Evolutionary conservation across 371 early-diverging fungal genomes (phyloP).

Genomic region (Rhizopus arrhizus): DNA sequence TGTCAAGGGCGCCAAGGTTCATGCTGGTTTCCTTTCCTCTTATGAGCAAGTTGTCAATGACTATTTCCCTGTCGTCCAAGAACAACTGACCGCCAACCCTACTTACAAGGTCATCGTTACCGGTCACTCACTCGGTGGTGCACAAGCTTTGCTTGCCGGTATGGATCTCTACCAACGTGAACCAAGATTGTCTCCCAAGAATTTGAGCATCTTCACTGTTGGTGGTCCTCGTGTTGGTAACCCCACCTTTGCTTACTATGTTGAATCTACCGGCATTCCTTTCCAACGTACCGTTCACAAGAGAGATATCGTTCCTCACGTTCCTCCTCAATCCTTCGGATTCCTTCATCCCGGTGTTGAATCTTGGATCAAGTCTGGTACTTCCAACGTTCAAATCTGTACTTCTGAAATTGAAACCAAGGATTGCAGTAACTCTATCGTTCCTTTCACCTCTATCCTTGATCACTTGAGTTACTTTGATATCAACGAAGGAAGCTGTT

Average conservation of each 20-base stretch:
- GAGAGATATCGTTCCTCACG: slow-evolving; percentile 49
- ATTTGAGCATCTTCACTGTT: slow-evolving; percentile 21
- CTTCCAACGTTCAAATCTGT: slow-evolving; percentile 16
- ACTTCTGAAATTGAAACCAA: slow-evolving; percentile 15
- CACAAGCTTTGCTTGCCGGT: slow-evolving; percentile 29
- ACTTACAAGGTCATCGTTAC: slow-evolving; percentile 23
- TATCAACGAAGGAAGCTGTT: slow-evolving; percentile 12
- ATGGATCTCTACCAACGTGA: slow-evolving; percentile 32
- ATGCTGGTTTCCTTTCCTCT: slow-evolving; percentile 9
- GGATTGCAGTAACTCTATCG: slow-evolving; percentile 25
- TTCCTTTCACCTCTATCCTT: slow-evolving; percentile 25
- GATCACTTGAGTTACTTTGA: slow-evolving; percentile 26
- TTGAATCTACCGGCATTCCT: slow-evolving; percentile 35
- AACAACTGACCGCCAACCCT: slow-evolving; percentile 22
- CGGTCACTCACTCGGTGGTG: slow-evolving; percentile 33
- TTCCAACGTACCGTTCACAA: slow-evolving; percentile 49
- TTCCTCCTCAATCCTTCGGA: slow-evolving; percentile 50
- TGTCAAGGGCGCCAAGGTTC: slow-evolving; percentile 18
- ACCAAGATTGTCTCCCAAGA: slow-evolving; percentile 7
- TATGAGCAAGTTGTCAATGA: slow-evolving; percentile 8
- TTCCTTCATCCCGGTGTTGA: slow-evolving; percentile 52
- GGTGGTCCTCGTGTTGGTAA: slow-evolving; percentile 60
- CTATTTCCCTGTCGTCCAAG: slow-evolving; percentile 20
- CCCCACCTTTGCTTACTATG: slow-evolving; percentile 41
- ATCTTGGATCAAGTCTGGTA: slow-evolving; percentile 42